Evolutionary conservation across 1,284 basidiomycete genomes (phyloP).

Genomic region (Earliella scabrosa): DNA sequence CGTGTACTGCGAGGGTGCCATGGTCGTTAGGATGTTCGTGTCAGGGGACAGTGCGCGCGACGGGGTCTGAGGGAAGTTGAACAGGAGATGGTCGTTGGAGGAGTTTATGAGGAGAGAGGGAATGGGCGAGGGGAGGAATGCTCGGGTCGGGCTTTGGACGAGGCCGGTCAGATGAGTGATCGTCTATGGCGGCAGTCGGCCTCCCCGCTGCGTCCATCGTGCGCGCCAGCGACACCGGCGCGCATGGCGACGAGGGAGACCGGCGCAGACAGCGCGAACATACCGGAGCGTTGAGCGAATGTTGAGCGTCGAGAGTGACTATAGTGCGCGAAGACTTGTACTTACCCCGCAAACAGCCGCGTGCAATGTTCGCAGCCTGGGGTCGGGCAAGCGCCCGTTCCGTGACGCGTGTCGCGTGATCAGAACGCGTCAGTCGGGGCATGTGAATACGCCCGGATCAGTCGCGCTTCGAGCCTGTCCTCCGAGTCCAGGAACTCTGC

Average conservation of each 20-base stretch:
- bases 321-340: no score
- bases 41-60: no score
- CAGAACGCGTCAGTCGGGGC: constrained; percentile 16
- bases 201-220: no score
- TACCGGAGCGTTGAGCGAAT: no score
- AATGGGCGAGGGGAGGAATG: neutral
- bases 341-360: no score
- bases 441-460: constrained; percentile 24
- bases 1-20: constrained; percentile 52
- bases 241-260: neutral
- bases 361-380: no score
- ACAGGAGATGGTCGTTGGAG: neutral
- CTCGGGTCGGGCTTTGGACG: neutral
- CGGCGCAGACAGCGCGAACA: neutral
- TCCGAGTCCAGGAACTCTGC: neutral
- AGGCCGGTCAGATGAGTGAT: constrained; percentile 2
- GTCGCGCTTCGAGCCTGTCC: neutral
- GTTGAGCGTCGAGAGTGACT: no score
- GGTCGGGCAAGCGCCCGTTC: neutral
- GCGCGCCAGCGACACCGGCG: no score
- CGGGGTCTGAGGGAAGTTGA: neutral
- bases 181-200: neutral
- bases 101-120: neutral
- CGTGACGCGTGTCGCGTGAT: constrained; percentile 15
- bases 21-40: constrained; percentile 10